Conservation (phyloP, 805 yeast genomes). For the Lachancea sp. region DNA sequence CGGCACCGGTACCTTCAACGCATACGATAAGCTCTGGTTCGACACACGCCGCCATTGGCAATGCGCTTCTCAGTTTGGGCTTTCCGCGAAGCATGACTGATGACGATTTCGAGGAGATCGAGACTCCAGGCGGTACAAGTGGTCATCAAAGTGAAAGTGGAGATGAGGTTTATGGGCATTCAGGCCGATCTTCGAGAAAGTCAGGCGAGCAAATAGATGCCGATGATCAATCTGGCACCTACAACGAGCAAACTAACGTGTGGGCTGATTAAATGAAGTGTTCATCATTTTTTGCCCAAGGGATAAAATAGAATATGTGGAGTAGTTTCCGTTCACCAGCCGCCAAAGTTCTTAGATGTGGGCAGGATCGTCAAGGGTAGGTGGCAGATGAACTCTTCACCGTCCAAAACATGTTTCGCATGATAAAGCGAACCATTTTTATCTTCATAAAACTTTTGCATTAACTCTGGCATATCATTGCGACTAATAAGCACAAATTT, state of each 20-base stretch:
- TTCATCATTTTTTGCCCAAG: not conserved
- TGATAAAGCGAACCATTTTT: constrained; percentile 31
- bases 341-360: constrained; percentile 42
- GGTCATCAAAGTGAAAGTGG: not conserved
- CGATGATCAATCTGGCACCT: not conserved
- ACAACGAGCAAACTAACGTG: not conserved
- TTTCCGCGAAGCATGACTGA: constrained; percentile 10
- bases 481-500: constrained; percentile 29
- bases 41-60: constrained; percentile 16
- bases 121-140: not conserved
- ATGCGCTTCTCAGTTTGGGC: constrained; percentile 23
- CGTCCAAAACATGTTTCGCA: constrained; percentile 33
- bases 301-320: not conserved
- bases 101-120: constrained; percentile 1
- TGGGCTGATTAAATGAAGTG: not conserved
- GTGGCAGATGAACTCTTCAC: constrained; percentile 38
- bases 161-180: not conserved
- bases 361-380: constrained; percentile 43
- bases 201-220: not conserved
- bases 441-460: constrained; percentile 32
- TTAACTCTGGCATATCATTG: constrained; percentile 9
- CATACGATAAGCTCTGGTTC: constrained; percentile 1
- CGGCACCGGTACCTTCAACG: not conserved
- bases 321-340: constrained; percentile 29
- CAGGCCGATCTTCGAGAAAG: not conserved